phyloP scores from a whole-genome alignment of 2,329 filamentous ascomycete genomes.

The Fusarium sulawesiense region DNA sequence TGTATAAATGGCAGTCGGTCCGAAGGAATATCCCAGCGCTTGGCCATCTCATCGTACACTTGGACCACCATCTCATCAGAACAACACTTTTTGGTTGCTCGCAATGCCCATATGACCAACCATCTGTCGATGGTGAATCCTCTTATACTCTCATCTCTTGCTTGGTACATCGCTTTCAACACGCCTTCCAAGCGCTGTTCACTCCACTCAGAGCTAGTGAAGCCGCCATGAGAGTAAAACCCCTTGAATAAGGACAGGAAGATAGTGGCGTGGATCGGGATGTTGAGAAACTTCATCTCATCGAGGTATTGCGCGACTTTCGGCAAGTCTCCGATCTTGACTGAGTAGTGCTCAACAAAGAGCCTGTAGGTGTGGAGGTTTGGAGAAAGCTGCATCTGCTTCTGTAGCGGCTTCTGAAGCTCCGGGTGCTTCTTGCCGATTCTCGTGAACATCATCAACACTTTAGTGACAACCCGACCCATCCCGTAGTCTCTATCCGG shows the following conservation, averaged over 20 bases:
- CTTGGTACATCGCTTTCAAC: constrained; percentile 71
- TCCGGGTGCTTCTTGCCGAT: constrained; percentile 66
- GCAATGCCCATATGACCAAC: constrained; percentile 70
- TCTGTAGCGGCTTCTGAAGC: constrained; percentile 67
- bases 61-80: constrained; percentile 62
- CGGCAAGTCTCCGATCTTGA: constrained; percentile 75
- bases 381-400: constrained; percentile 73
- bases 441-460: constrained; percentile 68
- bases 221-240: constrained; percentile 78
- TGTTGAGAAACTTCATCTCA: constrained; percentile 79
- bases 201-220: constrained; percentile 76
- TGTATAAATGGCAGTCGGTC: constrained; percentile 60
- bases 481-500: constrained; percentile 60
- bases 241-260: constrained; percentile 87
- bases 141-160: constrained; percentile 60
- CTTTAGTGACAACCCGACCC: constrained; percentile 63
- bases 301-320: constrained; percentile 77
- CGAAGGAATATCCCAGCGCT: constrained; percentile 59
- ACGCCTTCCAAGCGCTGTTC: constrained; percentile 73
- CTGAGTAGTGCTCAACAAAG: constrained; percentile 79
- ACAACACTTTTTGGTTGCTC: constrained; percentile 73
- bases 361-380: constrained; percentile 83
- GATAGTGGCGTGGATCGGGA: constrained; percentile 79
- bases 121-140: constrained; percentile 67
- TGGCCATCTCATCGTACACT: constrained; percentile 63